phyloP scores from a whole-genome alignment of 108 stramenopile species.

The Aureococcus anophagefferens region DNA sequence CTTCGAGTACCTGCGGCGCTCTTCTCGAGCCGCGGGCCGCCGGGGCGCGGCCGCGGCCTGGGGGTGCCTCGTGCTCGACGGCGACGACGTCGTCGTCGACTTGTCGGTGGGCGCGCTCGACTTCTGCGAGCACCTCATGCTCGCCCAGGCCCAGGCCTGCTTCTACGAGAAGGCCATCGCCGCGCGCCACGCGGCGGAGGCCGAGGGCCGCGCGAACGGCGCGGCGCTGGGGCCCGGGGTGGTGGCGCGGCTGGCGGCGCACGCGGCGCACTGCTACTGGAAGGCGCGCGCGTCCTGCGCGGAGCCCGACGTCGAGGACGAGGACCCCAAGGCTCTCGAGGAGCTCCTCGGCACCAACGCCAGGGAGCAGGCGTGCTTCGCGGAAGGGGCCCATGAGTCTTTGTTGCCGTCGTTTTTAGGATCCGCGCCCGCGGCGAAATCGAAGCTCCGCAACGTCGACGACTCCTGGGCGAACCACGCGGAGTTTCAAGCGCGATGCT shows the following conservation, averaged over 20 bases:
- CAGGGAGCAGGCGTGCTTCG: too few relatives aligned
- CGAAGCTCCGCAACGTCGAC: slow-evolving; percentile 11
- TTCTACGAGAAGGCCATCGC: slow-evolving; percentile 34
- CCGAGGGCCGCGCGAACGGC: background rate
- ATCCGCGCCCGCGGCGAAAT: background rate
- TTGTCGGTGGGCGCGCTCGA: slow-evolving; percentile 17
- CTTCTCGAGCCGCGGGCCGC: background rate
- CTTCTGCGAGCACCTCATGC: slow-evolving; percentile 12
- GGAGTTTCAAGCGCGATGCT: slow-evolving; percentile 30
- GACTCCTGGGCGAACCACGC: slow-evolving; percentile 14
- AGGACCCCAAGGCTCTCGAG: too few relatives aligned
- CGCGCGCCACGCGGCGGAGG: too few relatives aligned
- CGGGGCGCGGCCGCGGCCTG: background rate
- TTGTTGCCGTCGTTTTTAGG: too few relatives aligned
- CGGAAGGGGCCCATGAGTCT: too few relatives aligned
- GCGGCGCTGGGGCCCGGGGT: slow-evolving; percentile 12
- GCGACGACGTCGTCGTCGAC: background rate
- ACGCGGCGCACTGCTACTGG: slow-evolving; percentile 13
- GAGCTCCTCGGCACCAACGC: too few relatives aligned
- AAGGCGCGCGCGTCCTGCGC: background rate
- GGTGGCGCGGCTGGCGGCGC: slow-evolving; percentile 13
- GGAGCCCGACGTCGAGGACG: too few relatives aligned
- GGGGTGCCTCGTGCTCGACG: too few relatives aligned
- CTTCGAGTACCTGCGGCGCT: slow-evolving; percentile 7
- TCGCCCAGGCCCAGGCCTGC: slow-evolving; percentile 35